Conservation (phyloP, 495 filamentous ascomycete genomes). For the Trichoderma reesei region DNA sequence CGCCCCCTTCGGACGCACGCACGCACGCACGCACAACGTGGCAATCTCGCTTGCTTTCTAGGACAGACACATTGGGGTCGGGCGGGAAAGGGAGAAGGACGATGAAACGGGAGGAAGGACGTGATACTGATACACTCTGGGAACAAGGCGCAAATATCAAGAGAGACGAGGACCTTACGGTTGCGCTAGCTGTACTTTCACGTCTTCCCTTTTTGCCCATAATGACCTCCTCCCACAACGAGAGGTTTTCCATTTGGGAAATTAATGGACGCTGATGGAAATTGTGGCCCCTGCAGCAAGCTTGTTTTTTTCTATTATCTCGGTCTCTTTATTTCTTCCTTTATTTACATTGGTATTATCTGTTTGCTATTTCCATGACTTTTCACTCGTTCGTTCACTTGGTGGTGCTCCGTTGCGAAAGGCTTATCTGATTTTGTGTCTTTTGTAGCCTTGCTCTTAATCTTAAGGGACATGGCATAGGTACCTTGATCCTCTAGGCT, state of each 20-base stretch:
- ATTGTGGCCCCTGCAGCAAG: slow-evolving; percentile 6
- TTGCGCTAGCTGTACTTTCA: slow-evolving; percentile 10
- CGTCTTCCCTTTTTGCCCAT: slow-evolving; percentile 4
- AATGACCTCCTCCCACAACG: slow-evolving; percentile 3
- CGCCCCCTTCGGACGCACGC: slow-evolving; percentile 4
- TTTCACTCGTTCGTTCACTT: neutral
- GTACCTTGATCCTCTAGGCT: too few species aligned
- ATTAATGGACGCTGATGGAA: slow-evolving; percentile 5
- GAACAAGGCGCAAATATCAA: neutral
- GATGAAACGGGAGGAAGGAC: slow-evolving; percentile 6
- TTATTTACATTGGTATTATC: neutral
- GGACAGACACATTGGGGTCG: slow-evolving; percentile 7
- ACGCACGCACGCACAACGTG: slow-evolving; percentile 1
- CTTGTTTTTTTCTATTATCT: neutral
- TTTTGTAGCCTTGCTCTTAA: neutral
- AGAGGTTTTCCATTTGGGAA: neutral
- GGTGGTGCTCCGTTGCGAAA: neutral
- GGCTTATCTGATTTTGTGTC: neutral
- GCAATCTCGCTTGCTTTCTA: slow-evolving; percentile 7
- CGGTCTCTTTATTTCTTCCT: neutral
- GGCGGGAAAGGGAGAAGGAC: slow-evolving; percentile 7
- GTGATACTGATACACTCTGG: slow-evolving; percentile 3
- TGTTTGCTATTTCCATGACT: neutral
- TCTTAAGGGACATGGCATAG: too few species aligned
- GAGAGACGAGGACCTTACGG: slow-evolving; percentile 5